These are phyloP conservation scores for Fusarium nodosum DNA, from an alignment of 2,329 filamentous ascomycete species.

Conservation along the genomic window DNA sequence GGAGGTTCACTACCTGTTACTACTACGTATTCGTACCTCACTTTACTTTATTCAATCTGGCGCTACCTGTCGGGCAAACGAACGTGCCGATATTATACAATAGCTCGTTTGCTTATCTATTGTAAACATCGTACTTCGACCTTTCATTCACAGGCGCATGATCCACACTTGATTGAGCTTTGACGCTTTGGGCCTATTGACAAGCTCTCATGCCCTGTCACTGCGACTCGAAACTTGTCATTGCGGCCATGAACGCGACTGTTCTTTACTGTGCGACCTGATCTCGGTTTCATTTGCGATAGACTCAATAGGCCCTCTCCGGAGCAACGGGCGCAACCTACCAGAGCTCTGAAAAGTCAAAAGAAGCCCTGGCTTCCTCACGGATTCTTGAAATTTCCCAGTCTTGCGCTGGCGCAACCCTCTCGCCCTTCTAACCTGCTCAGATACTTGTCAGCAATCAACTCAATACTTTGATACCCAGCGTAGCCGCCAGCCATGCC, in stretches of 20 bases:
- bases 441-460: constrained; percentile 58
- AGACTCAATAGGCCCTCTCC: constrained; percentile 23
- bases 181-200: constrained; percentile 1
- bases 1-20: constrained; percentile 12
- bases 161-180: constrained; percentile 3
- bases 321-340: constrained; percentile 6
- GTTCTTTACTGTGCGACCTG: constrained; percentile 32
- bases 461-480: constrained; percentile 39
- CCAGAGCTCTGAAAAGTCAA: constrained; percentile 13
- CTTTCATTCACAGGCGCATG: not conserved
- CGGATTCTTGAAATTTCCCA: constrained; percentile 21
- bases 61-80: constrained; percentile 27
- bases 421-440: constrained; percentile 48
- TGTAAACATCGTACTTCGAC: constrained; percentile 10
- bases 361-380: constrained; percentile 10
- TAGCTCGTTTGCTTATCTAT: constrained; percentile 16
- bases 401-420: constrained; percentile 45
- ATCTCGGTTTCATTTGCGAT: constrained; percentile 34
- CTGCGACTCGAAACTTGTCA: constrained; percentile 16
- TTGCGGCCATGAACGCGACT: constrained; percentile 34
- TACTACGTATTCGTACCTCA: not conserved
- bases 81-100: constrained; percentile 30
- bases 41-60: constrained; percentile 38
- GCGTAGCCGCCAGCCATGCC: constrained; percentile 51
- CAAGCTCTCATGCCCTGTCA: constrained; percentile 9